Percentiles rank a stretch among this genome's conserved stretches.
Conservation (phyloP, 306 rosid species). For the Glycyrrhiza uralensis region DNA sequence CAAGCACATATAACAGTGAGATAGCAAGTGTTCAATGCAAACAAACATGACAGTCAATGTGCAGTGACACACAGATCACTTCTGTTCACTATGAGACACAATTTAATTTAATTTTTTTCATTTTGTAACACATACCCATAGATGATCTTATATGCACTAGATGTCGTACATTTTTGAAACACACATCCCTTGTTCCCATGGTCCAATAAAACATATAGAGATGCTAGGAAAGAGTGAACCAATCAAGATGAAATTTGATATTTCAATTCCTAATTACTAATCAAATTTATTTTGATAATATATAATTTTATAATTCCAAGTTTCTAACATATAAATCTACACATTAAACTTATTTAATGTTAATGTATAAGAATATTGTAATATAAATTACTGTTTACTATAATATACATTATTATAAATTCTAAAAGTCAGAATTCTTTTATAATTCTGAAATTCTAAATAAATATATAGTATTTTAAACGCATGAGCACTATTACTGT, state of each 20-base stretch:
- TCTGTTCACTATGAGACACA: background rate
- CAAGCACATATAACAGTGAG: background rate
- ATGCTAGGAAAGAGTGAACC: slow-evolving; percentile 3
- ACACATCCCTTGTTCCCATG: background rate
- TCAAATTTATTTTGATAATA: background rate
- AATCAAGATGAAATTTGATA: background rate
- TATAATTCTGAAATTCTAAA: background rate
- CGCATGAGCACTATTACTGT: background rate
- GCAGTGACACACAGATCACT: background rate
- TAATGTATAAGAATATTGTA: background rate
- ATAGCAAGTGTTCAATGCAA: slow-evolving; percentile 8
- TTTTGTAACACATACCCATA: background rate
- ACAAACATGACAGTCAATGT: slow-evolving; percentile 8
- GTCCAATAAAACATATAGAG: slow-evolving; percentile 18
- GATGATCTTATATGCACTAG: background rate
- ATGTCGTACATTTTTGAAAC: background rate
- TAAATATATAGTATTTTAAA: background rate
- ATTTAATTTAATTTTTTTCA: background rate
- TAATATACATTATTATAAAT: background rate
- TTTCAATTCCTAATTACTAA: background rate
- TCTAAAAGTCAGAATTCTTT: background rate
- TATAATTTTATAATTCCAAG: background rate
- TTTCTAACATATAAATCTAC: background rate
- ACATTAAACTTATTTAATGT: background rate
- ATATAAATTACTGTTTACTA: background rate